Conservation (phyloP, 78 protist genomes). For the Cavenderia fasciculata region DNA sequence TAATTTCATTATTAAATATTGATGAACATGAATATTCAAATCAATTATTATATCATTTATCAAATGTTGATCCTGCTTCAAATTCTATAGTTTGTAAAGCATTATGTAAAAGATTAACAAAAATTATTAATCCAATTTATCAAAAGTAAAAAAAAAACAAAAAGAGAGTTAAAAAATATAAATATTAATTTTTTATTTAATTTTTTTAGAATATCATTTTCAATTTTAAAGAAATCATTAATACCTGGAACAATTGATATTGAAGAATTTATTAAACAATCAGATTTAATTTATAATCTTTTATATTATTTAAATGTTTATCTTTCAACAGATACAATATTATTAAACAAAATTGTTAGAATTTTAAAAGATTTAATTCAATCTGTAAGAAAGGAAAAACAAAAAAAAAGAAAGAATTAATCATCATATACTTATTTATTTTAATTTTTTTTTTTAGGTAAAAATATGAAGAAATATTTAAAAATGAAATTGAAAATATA, state of each 20-base stretch:
- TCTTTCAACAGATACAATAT: background rate
- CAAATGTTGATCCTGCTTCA: constrained; percentile 21
- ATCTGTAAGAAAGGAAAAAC: background rate
- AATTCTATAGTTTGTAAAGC: constrained; percentile 10
- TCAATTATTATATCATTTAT: constrained; percentile 10
- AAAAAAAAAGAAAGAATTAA: background rate
- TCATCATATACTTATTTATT: background rate
- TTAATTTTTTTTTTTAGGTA: background rate
- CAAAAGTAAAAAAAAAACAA: background rate
- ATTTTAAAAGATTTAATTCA: constrained; percentile 32
- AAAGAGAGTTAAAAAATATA: background rate
- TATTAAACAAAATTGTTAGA: constrained; percentile 30
- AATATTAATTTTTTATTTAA: background rate
- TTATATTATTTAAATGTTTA: constrained; percentile 15
- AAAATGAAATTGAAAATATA: constrained; percentile 12
- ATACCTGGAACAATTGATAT: background rate
- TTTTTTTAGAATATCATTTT: constrained; percentile 36
- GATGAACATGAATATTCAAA: background rate
- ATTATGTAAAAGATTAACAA: background rate
- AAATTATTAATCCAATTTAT: constrained; percentile 32
- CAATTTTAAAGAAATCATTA: background rate
- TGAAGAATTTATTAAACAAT: background rate
- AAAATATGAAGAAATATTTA: constrained; percentile 16
- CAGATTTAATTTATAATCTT: constrained; percentile 24
- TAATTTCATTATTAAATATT: constrained; percentile 6